Percentiles rank a stretch among this genome's conserved stretches.
Conservation (phyloP, 1,284 basidiomycete genomes). For the Bondarzewia mesenterica region DNA sequence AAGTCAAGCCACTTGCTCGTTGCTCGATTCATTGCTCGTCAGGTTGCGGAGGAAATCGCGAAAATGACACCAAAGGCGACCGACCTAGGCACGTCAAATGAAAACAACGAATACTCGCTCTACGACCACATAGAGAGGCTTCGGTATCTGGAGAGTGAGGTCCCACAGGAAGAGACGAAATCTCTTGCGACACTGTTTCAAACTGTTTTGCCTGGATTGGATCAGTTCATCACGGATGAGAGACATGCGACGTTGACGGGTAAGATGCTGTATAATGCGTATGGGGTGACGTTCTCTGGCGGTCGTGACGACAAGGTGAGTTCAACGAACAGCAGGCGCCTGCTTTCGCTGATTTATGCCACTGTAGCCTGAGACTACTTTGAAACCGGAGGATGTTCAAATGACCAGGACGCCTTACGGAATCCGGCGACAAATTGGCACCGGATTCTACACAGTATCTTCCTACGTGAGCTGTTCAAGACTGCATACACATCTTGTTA, state of each 20-base stretch:
- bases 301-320: conserved; percentile 66
- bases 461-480: conserved; percentile 45
- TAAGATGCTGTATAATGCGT: conserved; percentile 69
- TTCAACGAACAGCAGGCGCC: conserved; percentile 2
- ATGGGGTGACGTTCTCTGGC: conserved; percentile 54
- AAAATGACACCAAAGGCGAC: conserved; percentile 36
- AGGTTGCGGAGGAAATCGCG: conserved; percentile 55
- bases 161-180: conserved; percentile 40
- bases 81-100: conserved; percentile 11
- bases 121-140: conserved; percentile 71
- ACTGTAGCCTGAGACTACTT: conserved; percentile 36
- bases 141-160: conserved; percentile 47
- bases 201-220: conserved; percentile 60
- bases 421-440: conserved; percentile 64
- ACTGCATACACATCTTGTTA: too few relatives aligned
- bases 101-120: conserved; percentile 53
- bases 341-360: background rate
- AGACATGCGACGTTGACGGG: conserved; percentile 54
- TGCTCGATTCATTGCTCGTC: conserved; percentile 62
- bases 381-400: conserved; percentile 59
- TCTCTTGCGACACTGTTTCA: conserved; percentile 51
- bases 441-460: conserved; percentile 66
- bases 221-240: conserved; percentile 58
- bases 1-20: conserved; percentile 47
- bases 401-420: conserved; percentile 67